Percentiles rank a stretch among this genome's conserved stretches.
phyloP scores from a whole-genome alignment of 2,329 filamentous ascomycete species.

The Botrytis hyacinthi region DNA sequence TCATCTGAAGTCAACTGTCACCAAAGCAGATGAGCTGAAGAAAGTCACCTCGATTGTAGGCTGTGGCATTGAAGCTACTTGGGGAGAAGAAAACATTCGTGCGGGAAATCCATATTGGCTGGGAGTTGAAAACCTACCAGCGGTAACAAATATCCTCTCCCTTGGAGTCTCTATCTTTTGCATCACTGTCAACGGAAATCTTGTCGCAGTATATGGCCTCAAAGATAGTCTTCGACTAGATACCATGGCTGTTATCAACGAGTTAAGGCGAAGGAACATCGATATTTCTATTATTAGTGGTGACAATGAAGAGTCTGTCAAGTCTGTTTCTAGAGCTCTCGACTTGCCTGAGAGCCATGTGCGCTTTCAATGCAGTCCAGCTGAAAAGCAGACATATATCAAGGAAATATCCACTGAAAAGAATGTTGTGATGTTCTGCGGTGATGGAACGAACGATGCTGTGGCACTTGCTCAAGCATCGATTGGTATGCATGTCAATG shows the following conservation, averaged over 20 bases:
- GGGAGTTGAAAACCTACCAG: no score
- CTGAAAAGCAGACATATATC: constrained; percentile 31
- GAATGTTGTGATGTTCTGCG: constrained; percentile 61
- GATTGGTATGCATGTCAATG: constrained; percentile 68
- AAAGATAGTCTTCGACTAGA: no score
- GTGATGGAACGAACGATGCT: constrained; percentile 79
- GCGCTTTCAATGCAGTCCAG: constrained; percentile 40
- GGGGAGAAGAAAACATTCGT: not conserved
- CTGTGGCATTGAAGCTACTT: constrained; percentile 45
- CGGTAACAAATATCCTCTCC: no score
- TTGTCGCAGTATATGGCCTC: no score
- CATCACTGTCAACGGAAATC: no score
- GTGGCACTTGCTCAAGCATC: constrained; percentile 67
- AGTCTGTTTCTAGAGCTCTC: constrained; percentile 47
- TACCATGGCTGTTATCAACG: no score
- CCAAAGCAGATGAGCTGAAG: no score
- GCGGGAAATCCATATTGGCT: no score
- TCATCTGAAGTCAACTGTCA: constrained; percentile 39
- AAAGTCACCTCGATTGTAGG: constrained; percentile 42
- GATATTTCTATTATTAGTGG: constrained; percentile 43
- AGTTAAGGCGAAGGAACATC: no score
- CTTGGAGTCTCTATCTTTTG: no score
- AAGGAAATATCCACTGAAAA: constrained; percentile 14
- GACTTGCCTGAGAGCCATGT: constrained; percentile 34
- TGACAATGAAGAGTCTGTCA: constrained; percentile 44